phyloP scores from a whole-genome alignment of 1,284 basidiomycete species.

The Ustilago nuda region DNA sequence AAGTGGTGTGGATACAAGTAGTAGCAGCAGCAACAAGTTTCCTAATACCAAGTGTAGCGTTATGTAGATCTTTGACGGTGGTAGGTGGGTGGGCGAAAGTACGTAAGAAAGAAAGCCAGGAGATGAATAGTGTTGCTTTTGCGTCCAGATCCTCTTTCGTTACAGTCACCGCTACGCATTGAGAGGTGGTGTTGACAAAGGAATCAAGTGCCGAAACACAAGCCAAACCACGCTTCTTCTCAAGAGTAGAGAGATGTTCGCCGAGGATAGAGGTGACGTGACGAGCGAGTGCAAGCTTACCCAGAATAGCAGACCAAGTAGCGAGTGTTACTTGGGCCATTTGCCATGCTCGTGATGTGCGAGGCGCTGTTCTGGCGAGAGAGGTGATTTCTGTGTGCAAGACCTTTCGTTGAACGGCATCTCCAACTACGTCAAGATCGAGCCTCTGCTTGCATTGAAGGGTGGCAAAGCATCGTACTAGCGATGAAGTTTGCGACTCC shows the following conservation, averaged over 20 bases:
- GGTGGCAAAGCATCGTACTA: slow-evolving; percentile 24
- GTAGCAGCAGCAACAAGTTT: slow-evolving; percentile 31
- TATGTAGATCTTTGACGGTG: slow-evolving; percentile 10
- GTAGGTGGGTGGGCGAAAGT: slow-evolving; percentile 25
- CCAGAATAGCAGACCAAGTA: slow-evolving; percentile 55
- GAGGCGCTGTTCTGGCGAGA: slow-evolving; percentile 49
- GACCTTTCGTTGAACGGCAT: slow-evolving; percentile 31
- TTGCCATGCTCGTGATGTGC: slow-evolving; percentile 32
- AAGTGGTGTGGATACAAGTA: background rate
- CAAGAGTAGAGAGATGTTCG: slow-evolving; percentile 19
- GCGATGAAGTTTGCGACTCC: slow-evolving; percentile 7
- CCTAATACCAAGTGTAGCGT: slow-evolving; percentile 24
- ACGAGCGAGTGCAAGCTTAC: slow-evolving; percentile 47
- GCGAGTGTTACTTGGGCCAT: slow-evolving; percentile 56
- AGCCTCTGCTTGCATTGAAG: slow-evolving; percentile 41
- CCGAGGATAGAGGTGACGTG: slow-evolving; percentile 33
- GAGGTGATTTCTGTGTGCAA: slow-evolving; percentile 47
- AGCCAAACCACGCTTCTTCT: slow-evolving; percentile 4
- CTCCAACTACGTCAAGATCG: slow-evolving; percentile 41
- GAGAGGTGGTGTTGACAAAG: slow-evolving; percentile 11
- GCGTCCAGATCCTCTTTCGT: slow-evolving; percentile 46
- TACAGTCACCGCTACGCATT: background rate
- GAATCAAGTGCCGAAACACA: slow-evolving; percentile 24
- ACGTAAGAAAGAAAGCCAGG: slow-evolving; percentile 59
- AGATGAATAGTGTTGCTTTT: slow-evolving; percentile 46